Evolutionary conservation across 2,329 filamentous ascomycete genomes (phyloP), one percentile per base, ranked within the genome.

Genomic region (Calonectria pauciramosa): DNA sequence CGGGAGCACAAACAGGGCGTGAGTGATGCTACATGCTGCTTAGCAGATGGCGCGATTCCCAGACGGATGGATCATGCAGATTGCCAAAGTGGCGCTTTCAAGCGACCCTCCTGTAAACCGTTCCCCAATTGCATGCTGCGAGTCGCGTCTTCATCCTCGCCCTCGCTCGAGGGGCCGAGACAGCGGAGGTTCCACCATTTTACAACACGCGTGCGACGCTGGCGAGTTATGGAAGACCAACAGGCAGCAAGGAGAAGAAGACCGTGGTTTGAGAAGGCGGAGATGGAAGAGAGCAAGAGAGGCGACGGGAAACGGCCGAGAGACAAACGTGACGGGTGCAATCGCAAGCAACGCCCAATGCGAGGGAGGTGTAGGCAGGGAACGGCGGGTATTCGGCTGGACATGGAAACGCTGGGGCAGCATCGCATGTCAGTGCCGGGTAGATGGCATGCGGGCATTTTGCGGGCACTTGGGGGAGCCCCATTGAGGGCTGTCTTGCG

Each of bases 401-500:
- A n/a, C 56, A n/a, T 38, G 13, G 41, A 32, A 16, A 63, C 38
- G 54, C 36, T 8, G 36, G 36, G 56, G 32, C 34, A 41, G 18
- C 36, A 63, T 63, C 34, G 56, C 34, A 41, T 63, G 13, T 28
- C 23, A 36, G 36, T 30, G 14, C 6, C 56, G 7, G 16, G 13
- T 6, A 63, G 14, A 41, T 28, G 56, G 56, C 36, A 63, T 63
- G 56, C 26, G 56, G 56, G 23, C 23, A 47, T 47, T 47, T n/a
- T 23, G 44, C 44, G 44, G 44, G 20, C 20, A 47, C 44, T 23
- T 47, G 20, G 20, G 13, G n/a, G 30, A 32, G 30, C 16, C 36
- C 34, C n/a, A 41, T 63, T 41, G 56, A 63, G 56, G 56, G 23
- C 56, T 63, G 56, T 63, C 56, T 63, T 63, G 56, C 56, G 56